Base-by-base conservation (phyloP, 345 rosid species). In the Orychophragmus violaceus region DNA sequence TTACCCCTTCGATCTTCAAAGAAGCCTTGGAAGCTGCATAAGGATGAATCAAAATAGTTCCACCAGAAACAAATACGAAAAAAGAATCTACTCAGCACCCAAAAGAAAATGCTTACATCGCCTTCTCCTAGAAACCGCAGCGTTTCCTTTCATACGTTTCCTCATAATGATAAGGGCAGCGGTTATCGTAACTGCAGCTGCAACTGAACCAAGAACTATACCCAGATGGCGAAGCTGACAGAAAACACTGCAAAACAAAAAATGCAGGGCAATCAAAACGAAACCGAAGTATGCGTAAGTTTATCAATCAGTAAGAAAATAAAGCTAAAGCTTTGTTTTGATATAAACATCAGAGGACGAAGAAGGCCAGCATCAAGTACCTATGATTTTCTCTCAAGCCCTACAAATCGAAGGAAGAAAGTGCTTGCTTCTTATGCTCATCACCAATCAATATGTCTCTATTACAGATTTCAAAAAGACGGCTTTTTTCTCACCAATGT, bases 311-410 rank as follows among this genome's bases (percentile, higher is more conserved):
- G n/a, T n/a, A n/a, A n/a, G n/a, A n/a, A n/a, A n/a, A n/a, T n/a
- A n/a, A n/a, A n/a, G n/a, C n/a, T n/a, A n/a, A n/a, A n/a, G n/a
- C n/a, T n/a, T n/a, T n/a, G n/a, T n/a, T n/a, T n/a, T n/a, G n/a
- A n/a, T n/a, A n/a, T n/a, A n/a, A n/a, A n/a, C n/a, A n/a, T n/a
- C n/a, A n/a, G n/a, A n/a, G n/a, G n/a, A 32, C 82, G 60, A 44
- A 87, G 97, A 72, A 87, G 91, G 13, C 82, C 98, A 68, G 62
- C 63, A 76, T 92, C 98, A 62, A 92, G 55, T 62, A 85, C 33
- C 28, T 77, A 79, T 57, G 96, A 87, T 78, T 74, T 92, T 78
- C 81, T 89, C 89, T 86, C 96, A 56, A 92, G 80, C 37, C 98
- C 96, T 89, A 62, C 22, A 4, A n/a, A 17, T 41, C 32, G 42